phyloP scores from a whole-genome alignment of 192 early-diverging fungal species.

The Anaeromyces robustus region DNA sequence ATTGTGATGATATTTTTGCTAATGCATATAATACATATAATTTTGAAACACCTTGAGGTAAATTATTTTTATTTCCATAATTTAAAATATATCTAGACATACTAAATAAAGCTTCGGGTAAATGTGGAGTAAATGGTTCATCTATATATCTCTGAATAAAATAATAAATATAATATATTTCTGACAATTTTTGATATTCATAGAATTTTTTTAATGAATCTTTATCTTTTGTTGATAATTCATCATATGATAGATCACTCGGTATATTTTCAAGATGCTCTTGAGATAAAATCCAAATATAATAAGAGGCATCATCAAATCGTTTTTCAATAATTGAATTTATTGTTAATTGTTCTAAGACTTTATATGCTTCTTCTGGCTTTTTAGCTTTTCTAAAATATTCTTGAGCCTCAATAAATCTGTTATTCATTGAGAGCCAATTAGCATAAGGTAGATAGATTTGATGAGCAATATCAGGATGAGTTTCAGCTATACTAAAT shows the following conservation, averaged over 20 bases:
- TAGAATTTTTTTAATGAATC: constrained; percentile 11
- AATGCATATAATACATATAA: constrained; percentile 23
- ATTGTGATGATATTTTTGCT: constrained; percentile 20
- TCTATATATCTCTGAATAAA: constrained; percentile 29
- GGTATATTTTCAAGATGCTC: constrained; percentile 24
- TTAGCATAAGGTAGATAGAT: constrained; percentile 36
- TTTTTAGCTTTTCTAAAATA: constrained; percentile 36
- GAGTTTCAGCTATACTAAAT: constrained; percentile 26
- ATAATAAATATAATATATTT: constrained; percentile 37
- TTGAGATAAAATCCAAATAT: constrained; percentile 21
- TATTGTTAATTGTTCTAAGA: constrained; percentile 23
- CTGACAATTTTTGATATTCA: constrained; percentile 13
- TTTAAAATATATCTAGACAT: constrained; percentile 29
- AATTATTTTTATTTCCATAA: constrained; percentile 2
- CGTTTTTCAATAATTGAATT: constrained; percentile 29
- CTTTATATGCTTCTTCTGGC: constrained; percentile 27
- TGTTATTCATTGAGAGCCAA: constrained; percentile 32
- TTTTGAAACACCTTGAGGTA: constrained; percentile 29
- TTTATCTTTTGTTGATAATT: constrained; percentile 12
- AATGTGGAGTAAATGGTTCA: constrained; percentile 35
- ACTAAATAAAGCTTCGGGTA: constrained; percentile 26
- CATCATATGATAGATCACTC: constrained; percentile 1
- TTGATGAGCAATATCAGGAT: constrained; percentile 22
- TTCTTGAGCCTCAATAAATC: constrained; percentile 34
- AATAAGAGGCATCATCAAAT: constrained; percentile 34